Base-by-base conservation (phyloP, 1,139 yeast species). In the Petasospora rhodanensis region DNA sequence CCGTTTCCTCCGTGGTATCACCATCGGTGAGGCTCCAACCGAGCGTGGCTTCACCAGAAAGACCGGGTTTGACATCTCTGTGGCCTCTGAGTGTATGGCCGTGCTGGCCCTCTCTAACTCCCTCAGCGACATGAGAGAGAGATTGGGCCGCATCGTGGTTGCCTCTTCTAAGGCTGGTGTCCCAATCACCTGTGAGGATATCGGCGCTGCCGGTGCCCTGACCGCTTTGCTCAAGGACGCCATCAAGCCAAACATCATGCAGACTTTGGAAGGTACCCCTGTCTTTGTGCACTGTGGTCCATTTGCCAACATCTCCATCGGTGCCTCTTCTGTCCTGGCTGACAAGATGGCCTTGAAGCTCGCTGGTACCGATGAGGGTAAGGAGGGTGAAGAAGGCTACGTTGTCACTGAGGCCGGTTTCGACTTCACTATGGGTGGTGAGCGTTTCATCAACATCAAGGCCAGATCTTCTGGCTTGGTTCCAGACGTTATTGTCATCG, bases 351-450 rank as follows among this genome's bases (percentile, higher is more conserved):
- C 96, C 6, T 74, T 91, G 58, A 89, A 91, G 65, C 74, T 91
- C 49, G 89, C 93, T 27, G 95, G 96, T 60, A 80, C 77, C 24
- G 43, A 60, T 69, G 21, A 27, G 12, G 55, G 58, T 70, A 50
- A 50, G 56, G 59, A 54, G 62, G 47, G 58, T 59, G 77, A 80
- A 57, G 76, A 81, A 49, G 97, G 97, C 48, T 89, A 79, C 56
- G 97, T 89, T 41, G 89, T 89, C 38, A 89, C 97, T 32, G 97
- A 89, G 62, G 97, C 97, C 22, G 98, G 97, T 42, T 91, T 91
- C 68, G 98, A 91, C 62, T 89, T 91, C 72, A 91, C 97, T 35
- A 91, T 91, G 96, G 98, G 98, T 58, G 97, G 97, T 58, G 98
- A 91, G 67, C 35, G 93, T 58, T 81, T 81, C 59, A 74, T 79